Conservation (phyloP, 2,329 filamentous ascomycete genomes). For the Fusarium mundagurra region DNA sequence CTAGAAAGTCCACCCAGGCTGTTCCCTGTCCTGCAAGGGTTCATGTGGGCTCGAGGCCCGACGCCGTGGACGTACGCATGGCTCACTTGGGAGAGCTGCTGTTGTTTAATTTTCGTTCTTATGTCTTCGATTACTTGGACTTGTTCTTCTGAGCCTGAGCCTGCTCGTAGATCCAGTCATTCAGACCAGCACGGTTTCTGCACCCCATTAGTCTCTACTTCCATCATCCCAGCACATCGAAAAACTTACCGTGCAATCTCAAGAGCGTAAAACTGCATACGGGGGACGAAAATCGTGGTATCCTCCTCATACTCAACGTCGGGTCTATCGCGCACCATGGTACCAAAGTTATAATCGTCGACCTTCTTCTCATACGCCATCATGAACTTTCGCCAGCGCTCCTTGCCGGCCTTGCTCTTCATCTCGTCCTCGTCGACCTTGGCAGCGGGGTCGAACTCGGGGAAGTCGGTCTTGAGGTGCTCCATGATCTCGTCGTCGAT, state of each 20-base stretch:
- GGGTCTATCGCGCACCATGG: slow-evolving; percentile 83
- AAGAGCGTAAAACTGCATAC: slow-evolving; percentile 66
- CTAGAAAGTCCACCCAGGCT: background rate
- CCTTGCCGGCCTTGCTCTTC: slow-evolving; percentile 97
- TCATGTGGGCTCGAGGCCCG: slow-evolving; percentile 12
- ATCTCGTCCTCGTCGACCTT: slow-evolving; percentile 91
- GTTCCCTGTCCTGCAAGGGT: background rate
- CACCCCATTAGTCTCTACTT: slow-evolving; percentile 43
- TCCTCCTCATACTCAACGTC: slow-evolving; percentile 88
- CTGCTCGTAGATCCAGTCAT: slow-evolving; percentile 97
- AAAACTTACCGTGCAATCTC: slow-evolving; percentile 57
- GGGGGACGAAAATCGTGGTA: slow-evolving; percentile 83
- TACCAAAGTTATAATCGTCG: slow-evolving; percentile 98
- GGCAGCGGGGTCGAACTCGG: slow-evolving; percentile 85
- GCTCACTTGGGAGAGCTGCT: slow-evolving; percentile 8
- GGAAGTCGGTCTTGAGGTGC: slow-evolving; percentile 87
- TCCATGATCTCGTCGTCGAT: slow-evolving; percentile 94
- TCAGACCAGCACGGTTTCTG: slow-evolving; percentile 87
- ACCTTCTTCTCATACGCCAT: slow-evolving; percentile 92
- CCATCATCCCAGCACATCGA: rapidly evolving
- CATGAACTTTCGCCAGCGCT: slow-evolving; percentile 94
- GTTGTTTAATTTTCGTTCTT: slow-evolving; percentile 6
- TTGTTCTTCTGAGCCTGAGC: slow-evolving; percentile 67
- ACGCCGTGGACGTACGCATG: slow-evolving; percentile 1
- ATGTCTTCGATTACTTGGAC: slow-evolving; percentile 32